Evolutionary conservation across 2,329 filamentous ascomycete genomes (phyloP), one percentile per base, ranked within the genome.

Genomic region (Chrysosporium keratinophilum): DNA sequence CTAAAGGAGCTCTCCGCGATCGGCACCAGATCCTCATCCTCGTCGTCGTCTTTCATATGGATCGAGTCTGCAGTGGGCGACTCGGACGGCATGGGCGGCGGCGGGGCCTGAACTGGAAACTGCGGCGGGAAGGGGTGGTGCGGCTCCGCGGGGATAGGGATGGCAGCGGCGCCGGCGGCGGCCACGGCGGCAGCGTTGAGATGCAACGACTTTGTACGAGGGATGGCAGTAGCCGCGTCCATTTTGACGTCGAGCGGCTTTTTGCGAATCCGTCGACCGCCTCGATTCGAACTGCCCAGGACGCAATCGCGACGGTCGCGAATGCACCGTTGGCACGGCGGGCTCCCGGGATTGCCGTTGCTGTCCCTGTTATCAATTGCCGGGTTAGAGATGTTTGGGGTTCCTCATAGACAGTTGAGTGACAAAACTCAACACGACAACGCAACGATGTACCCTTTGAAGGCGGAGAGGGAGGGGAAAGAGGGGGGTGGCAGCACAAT

Each of bases 291-390:
- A 43, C 76, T 76, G 6, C 78, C 79, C 17, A 82, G 72, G 10
- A 82, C 73, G 63, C 79, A 82, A 56, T 81, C 78, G 50, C 78
- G 76, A 54, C 74, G 71, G 58, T 81, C 78, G 59, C 76, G 74
- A 57, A 77, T 74, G 65, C 79, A 82, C 52, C 79, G 70, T 50
- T 78, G 73, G 59, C 79, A 82, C 23, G 79, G 79, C 28, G 72
- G 72, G 70, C 75, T 62, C 64, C 74, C 65, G 63, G 75, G 65
- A 68, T 70, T 65, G 65, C 77, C 67, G 71, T 76, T 69, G 63
- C 67, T 63, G 61, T 73, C 63, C 63, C 73, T 69, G 42, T 47
- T 37, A 37, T 54, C 17, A 54, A 52, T 39, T 34, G 43, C 44
- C 45, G 52, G 23, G 23, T 53, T 37, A 55, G 44, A 35, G 52